These are phyloP conservation scores for Ettlia oleoabundans DNA, from an alignment of 139 green algal genomes.

Conservation along the genomic window DNA sequence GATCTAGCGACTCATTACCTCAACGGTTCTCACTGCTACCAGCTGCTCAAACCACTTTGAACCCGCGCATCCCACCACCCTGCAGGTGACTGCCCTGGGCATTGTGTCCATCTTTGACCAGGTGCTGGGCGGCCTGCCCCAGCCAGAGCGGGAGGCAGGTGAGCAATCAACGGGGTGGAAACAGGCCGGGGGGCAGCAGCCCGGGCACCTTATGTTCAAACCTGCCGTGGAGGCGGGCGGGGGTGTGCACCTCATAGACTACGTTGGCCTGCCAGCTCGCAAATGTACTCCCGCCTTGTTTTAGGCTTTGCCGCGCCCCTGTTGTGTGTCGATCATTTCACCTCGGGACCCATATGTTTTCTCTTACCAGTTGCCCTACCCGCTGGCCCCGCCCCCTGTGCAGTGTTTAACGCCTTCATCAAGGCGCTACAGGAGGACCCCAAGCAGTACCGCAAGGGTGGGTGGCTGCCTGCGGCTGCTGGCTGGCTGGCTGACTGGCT, in stretches of 20 bases:
- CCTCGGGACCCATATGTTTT: too few relatives aligned
- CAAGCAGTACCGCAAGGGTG: constrained; percentile 58
- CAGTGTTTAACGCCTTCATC: constrained; percentile 85
- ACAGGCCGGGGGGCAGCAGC: too few relatives aligned
- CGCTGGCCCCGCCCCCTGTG: not conserved
- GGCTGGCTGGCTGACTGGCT: not conserved
- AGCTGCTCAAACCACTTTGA: too few relatives aligned
- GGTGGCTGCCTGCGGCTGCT: not conserved
- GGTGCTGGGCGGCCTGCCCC: constrained; percentile 80
- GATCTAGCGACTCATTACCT: too few relatives aligned
- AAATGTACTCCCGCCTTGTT: too few relatives aligned
- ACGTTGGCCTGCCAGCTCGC: too few relatives aligned
- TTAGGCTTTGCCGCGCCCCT: too few relatives aligned
- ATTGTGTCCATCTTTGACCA: constrained; percentile 91
- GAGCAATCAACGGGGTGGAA: not conserved
- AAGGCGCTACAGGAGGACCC: constrained; percentile 80
- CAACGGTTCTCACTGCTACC: too few relatives aligned
- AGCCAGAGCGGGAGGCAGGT: constrained; percentile 43
- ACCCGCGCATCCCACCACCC: not conserved
- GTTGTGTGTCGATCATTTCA: too few relatives aligned
- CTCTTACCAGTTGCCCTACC: not conserved
- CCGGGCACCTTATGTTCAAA: too few relatives aligned
- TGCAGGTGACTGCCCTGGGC: constrained; percentile 88
- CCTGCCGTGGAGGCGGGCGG: too few relatives aligned
- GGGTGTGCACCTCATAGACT: too few relatives aligned